Base-by-base conservation (phyloP, 345 rosid species). In the Boechera stricta region DNA sequence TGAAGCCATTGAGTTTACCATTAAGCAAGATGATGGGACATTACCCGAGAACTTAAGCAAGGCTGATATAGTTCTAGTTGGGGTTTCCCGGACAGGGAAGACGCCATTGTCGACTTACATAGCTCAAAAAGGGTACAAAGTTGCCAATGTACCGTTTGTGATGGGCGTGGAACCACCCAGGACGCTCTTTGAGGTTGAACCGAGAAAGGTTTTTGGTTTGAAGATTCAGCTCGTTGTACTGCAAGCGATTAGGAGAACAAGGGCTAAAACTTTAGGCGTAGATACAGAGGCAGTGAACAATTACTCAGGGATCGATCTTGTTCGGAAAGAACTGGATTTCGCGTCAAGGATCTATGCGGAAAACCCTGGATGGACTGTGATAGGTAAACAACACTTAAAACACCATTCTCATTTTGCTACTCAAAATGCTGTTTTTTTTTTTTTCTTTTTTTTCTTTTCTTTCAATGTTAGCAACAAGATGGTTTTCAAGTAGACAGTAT, bases 61-160 rank as follows among this genome's bases (percentile, higher is more conserved):
- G 76, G 93, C 94, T 55, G 92, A 90, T 69, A 85, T 90, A 11
- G 64, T 94, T 64, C 91, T 94, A 18, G 84, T 89, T 0, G 93
- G 97, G 2, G 96, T 94, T 78, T 91, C 98, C 11, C 85, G 94
- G n/a, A 86, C 96, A 8, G 96, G 96, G 47, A 94, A 94, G 83
- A 91, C 97, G 1, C 97, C 97, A 0, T 71, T 94, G 73, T 91
- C 98, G 0, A 91, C 89, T 70, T 91, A 90, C 62, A 77, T 94
- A 45, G 85, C 97, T 1, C 97, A 94, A 53, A 89, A 94, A 80
- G 97, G 98, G 36, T 90, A 89, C 48, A 87, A 91, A 80, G 98
- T 91, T 3, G 97, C 97, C 0, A 91, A 94, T 62, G 87, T 91
- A 61, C 97, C 95, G 8, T 81, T 91, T 79, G 97, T 91, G 38